Percentiles rank a stretch among this genome's conserved stretches.
Conservation (phyloP, 2,329 filamentous ascomycete species). For the Fusarium avenaceum region DNA sequence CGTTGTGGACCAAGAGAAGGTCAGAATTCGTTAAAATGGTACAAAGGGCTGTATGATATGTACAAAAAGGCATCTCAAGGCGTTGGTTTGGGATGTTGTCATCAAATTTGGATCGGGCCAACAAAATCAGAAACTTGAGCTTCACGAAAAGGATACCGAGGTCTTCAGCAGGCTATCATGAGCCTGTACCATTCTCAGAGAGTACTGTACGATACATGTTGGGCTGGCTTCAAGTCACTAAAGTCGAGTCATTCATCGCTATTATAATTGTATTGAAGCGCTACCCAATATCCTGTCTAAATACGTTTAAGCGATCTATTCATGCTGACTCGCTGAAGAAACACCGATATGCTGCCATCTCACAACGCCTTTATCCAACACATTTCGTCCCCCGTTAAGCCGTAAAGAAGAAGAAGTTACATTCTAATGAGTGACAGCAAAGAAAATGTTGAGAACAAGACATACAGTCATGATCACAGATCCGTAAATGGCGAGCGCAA, state of each 20-base stretch:
- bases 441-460: slow-evolving; percentile 86
- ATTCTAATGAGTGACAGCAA: slow-evolving; percentile 69
- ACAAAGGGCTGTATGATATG: slow-evolving; percentile 48
- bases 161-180: slow-evolving; percentile 1
- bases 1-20: slow-evolving; percentile 46
- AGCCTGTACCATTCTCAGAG: background rate
- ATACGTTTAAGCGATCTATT: slow-evolving; percentile 39
- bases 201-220: slow-evolving; percentile 37
- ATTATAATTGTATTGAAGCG: slow-evolving; percentile 43
- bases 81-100: slow-evolving; percentile 45
- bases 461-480: slow-evolving; percentile 90
- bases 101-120: slow-evolving; percentile 15
- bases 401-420: slow-evolving; percentile 30
- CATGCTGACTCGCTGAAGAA: slow-evolving; percentile 42
- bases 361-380: slow-evolving; percentile 42
- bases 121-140: slow-evolving; percentile 12
- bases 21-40: slow-evolving; percentile 50
- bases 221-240: slow-evolving; percentile 3
- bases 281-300: slow-evolving; percentile 44
- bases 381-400: slow-evolving; percentile 33
- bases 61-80: slow-evolving; percentile 47
- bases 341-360: slow-evolving; percentile 41
- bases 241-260: slow-evolving; percentile 26
- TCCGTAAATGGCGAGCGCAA: slow-evolving; percentile 86
- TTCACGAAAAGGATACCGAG: background rate